These are phyloP conservation scores for Wickerhamomyces silvicola DNA, from an alignment of 805 yeast species.

Conservation along the genomic window DNA sequence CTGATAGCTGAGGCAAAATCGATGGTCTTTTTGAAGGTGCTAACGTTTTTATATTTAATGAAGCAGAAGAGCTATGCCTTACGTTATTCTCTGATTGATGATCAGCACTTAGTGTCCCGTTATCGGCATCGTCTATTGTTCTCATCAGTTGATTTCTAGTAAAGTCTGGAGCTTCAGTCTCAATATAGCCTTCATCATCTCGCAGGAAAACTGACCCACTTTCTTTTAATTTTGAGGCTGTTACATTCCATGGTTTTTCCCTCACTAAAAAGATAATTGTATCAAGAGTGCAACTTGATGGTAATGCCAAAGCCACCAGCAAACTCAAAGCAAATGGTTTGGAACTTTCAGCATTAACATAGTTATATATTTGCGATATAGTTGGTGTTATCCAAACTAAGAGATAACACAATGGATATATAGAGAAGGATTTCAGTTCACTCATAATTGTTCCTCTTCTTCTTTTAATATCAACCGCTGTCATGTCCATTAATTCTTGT, in stretches of 20 bases:
- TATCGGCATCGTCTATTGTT: no score
- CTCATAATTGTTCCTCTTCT: constrained; percentile 9
- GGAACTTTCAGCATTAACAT: neutral
- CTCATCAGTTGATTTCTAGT: neutral
- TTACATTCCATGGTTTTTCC: constrained; percentile 64
- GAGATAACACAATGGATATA: constrained; percentile 19
- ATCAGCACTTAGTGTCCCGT: no score
- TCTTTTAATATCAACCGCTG: constrained; percentile 4
- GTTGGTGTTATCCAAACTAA: constrained; percentile 15
- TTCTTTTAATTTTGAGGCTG: constrained; percentile 1
- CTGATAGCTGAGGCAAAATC: neutral
- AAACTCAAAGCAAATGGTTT: constrained; percentile 7
- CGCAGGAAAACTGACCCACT: neutral
- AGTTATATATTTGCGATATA: constrained; percentile 11
- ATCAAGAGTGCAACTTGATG: constrained; percentile 74
- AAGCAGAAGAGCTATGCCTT: no score
- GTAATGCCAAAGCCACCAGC: constrained; percentile 62
- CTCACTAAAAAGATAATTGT: constrained; percentile 65
- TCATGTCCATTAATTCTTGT: constrained; percentile 14
- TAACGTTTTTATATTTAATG: no score
- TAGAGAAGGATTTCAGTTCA: constrained; percentile 15
- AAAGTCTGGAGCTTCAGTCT: neutral
- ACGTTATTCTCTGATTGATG: no score
- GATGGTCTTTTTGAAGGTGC: constrained; percentile 1
- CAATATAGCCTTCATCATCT: neutral